Percentiles rank a stretch among this genome's conserved stretches.
phyloP scores from a whole-genome alignment of 805 yeast species.

The Wickerhamomyces hampshirensis region DNA sequence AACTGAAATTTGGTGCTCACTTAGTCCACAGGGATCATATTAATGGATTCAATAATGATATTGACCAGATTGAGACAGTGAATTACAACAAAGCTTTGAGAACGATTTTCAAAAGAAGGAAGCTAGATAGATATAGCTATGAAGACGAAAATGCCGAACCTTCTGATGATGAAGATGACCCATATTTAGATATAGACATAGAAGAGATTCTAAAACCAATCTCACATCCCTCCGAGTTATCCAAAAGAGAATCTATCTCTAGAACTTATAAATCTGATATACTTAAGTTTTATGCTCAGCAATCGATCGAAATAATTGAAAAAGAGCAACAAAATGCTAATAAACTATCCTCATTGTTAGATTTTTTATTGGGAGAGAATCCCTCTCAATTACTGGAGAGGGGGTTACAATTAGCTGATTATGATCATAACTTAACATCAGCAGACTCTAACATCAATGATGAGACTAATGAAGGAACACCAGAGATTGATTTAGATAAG shows the following conservation, averaged over 20 bases:
- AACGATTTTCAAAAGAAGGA: conserved; percentile 27
- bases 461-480: conserved; percentile 1
- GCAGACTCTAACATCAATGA: conserved; percentile 8
- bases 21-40: conserved; percentile 41
- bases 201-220: conserved; percentile 70
- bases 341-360: conserved; percentile 64
- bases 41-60: conserved; percentile 27
- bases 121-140: conserved; percentile 16
- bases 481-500: conserved; percentile 23
- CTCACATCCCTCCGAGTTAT: conserved; percentile 72
- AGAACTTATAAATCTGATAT: conserved; percentile 56
- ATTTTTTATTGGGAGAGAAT: conserved; percentile 83
- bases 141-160: conserved; percentile 26
- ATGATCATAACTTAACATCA: conserved; percentile 35
- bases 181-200: conserved; percentile 47
- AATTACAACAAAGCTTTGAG: conserved; percentile 29
- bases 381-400: conserved; percentile 62
- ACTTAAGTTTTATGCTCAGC: conserved; percentile 59
- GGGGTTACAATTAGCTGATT: conserved; percentile 59
- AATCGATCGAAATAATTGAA: conserved; percentile 73
- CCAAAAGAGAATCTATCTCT: conserved; percentile 62
- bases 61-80: conserved; percentile 19
- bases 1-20: conserved; percentile 46
- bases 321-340: conserved; percentile 77
- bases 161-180: conserved; percentile 33